Percentiles rank a stretch among this genome's conserved stretches.
phyloP scores from a whole-genome alignment of 306 rosid species.

The Vicia faba region DNA sequence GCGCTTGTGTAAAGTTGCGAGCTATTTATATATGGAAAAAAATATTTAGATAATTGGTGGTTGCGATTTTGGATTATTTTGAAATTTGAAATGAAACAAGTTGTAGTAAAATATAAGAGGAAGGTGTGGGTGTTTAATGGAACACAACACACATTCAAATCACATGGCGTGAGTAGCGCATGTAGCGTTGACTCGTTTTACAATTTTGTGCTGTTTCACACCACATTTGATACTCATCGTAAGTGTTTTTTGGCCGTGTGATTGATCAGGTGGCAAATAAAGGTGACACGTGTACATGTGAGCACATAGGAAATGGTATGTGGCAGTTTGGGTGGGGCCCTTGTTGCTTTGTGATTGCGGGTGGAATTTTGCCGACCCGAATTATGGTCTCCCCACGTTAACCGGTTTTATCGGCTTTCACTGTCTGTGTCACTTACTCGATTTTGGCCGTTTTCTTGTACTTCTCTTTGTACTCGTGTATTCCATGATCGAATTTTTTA shows the following conservation, averaged over 20 bases:
- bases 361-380: no score
- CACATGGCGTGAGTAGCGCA: slow-evolving; percentile 60
- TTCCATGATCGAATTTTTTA: no score
- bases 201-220: neutral
- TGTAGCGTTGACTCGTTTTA: slow-evolving; percentile 40
- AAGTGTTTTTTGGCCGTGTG: neutral
- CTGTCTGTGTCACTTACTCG: no score
- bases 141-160: slow-evolving; percentile 41
- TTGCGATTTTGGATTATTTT: neutral
- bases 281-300: no score
- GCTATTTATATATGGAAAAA: slow-evolving; percentile 31
- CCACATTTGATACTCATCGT: neutral
- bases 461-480: no score
- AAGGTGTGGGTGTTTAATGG: slow-evolving; percentile 2
- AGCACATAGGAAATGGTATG: no score
- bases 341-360: no score
- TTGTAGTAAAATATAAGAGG: neutral
- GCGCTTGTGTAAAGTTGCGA: neutral
- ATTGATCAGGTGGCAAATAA: neutral
- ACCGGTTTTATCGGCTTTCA: no score
- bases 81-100: slow-evolving; percentile 6
- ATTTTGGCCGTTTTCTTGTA: no score
- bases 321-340: neutral
- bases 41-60: slow-evolving; percentile 19
- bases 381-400: no score